These are phyloP conservation scores for Xanthoparmelia taractica DNA, from an alignment of 495 filamentous ascomycete genomes.

Conservation along the genomic window DNA sequence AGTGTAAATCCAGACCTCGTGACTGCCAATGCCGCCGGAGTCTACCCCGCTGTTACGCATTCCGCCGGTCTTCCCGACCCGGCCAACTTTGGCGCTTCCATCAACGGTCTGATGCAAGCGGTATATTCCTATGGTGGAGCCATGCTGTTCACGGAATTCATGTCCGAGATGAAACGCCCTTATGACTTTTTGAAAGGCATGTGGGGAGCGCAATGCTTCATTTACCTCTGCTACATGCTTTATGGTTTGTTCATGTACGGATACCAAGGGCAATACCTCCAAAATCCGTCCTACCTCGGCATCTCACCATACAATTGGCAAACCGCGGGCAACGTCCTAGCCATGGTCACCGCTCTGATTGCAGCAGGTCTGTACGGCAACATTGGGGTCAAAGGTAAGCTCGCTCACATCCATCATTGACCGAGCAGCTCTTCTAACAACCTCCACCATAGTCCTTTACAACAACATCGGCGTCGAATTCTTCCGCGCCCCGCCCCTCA, in stretches of 20 bases:
- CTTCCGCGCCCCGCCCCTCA: slow-evolving; percentile 45
- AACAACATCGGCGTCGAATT: slow-evolving; percentile 51
- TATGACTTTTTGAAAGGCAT: slow-evolving; percentile 56
- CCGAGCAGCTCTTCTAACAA: background rate
- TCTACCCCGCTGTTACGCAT: slow-evolving; percentile 11
- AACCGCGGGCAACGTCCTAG: slow-evolving; percentile 50
- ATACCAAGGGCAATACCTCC: slow-evolving; percentile 51
- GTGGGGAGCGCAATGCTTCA: slow-evolving; percentile 50
- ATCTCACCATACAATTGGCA: slow-evolving; percentile 45
- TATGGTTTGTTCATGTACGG: slow-evolving; percentile 53
- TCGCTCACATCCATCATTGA: background rate
- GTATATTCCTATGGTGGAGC: slow-evolving; percentile 56
- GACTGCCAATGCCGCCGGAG: slow-evolving; percentile 11
- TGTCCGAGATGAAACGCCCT: slow-evolving; percentile 59
- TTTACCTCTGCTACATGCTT: slow-evolving; percentile 46
- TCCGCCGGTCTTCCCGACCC: slow-evolving; percentile 15
- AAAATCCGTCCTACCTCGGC: slow-evolving; percentile 47
- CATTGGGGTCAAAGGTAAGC: slow-evolving; percentile 38
- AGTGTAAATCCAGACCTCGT: slow-evolving; percentile 12
- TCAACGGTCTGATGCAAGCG: slow-evolving; percentile 52
- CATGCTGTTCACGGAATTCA: slow-evolving; percentile 56
- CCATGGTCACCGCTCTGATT: slow-evolving; percentile 46
- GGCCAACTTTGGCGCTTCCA: slow-evolving; percentile 17
- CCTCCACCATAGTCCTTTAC: slow-evolving; percentile 49
- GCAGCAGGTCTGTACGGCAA: slow-evolving; percentile 55